Base-by-base conservation (phyloP, 176 grass and related monocot species). In the Musa schizocarpa region DNA sequence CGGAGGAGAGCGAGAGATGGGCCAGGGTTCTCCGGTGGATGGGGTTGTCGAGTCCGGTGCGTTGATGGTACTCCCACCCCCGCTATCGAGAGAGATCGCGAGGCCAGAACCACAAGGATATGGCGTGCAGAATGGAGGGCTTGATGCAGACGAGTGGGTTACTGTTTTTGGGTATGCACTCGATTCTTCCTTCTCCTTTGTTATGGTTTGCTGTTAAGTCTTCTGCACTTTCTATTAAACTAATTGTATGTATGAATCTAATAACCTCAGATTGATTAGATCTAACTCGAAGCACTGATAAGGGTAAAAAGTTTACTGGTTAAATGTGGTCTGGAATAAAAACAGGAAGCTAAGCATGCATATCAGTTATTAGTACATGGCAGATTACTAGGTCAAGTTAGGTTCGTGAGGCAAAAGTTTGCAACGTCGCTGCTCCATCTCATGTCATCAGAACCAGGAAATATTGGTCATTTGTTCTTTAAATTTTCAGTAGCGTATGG, bases 161-260 rank as follows among this genome's bases (percentile, higher is more conserved):
- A 74, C 72, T 25, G 72, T 74, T 27, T 74, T 74, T 29, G 72
- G 72, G 72, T 74, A 74, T 74, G 53, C 9, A 26, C 9, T 29
- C 22, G 29, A 74, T 8, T 22, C 52, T 11, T 71, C 2, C 1
- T 52, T 71, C 8, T 20, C 19, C 10, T n/a, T 21, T 21, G 43
- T 51, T 52, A 9, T 2, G 3, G 14, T 71, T 51, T 27, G 34
- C 34, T 43, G 34, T 43, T 43, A 5, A 43, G 34, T 43, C 34
- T 43, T 43, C 34, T 43, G 34, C 34, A 43, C 3, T 43, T 43
- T 43, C 4, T 43, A 6, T 5, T 43, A 43, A 43, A 43, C 34
- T 43, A 43, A 43, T 3, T 43, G 34, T 5, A 43, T 43, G 4
- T 43, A 43, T 61, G 2, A 61, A n/a, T 61, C 1, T 14, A 14